Percentiles rank a stretch among this genome's conserved stretches.
Evolutionary conservation across 371 early-diverging fungal species (phyloP).

Genomic region (Capillidium rhysosporum): DNA sequence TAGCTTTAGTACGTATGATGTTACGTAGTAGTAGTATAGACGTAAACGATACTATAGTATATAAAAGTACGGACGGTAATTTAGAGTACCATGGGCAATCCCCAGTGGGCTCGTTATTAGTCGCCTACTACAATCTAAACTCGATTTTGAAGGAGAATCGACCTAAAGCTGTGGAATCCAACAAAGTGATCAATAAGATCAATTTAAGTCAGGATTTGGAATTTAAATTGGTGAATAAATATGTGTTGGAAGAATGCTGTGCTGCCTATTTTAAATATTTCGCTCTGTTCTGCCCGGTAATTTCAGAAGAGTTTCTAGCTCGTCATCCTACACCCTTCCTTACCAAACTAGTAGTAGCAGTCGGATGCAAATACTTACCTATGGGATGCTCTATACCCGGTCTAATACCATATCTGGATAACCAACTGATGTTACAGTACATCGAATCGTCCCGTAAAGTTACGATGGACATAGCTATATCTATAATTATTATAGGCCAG

Average conservation of each 20-base stretch:
- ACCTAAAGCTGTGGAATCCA: too few species aligned
- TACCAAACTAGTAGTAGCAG: neutral
- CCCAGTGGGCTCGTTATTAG: neutral
- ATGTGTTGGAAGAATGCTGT: neutral
- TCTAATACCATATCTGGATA: neutral
- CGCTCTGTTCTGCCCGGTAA: neutral
- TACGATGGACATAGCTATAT: neutral
- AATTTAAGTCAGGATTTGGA: too few species aligned
- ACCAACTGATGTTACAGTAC: neutral
- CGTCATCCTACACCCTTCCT: neutral
- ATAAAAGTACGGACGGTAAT: neutral
- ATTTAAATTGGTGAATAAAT: neutral
- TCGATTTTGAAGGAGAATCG: too few species aligned
- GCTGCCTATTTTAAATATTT: neutral
- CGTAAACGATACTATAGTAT: neutral
- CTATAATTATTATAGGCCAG: conserved; percentile 1
- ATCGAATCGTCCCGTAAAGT: neutral
- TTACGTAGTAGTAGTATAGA: neutral
- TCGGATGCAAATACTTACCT: conserved; percentile 1
- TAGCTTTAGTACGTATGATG: neutral
- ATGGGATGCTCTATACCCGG: neutral
- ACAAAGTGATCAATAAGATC: too few species aligned
- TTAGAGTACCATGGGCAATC: conserved; percentile 3
- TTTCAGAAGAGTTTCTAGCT: neutral
- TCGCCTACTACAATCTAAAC: neutral